Evolutionary conservation across 225 moss, liverwort and hornwort species (phyloP).

Genomic region (Sphagnum contortum): DNA sequence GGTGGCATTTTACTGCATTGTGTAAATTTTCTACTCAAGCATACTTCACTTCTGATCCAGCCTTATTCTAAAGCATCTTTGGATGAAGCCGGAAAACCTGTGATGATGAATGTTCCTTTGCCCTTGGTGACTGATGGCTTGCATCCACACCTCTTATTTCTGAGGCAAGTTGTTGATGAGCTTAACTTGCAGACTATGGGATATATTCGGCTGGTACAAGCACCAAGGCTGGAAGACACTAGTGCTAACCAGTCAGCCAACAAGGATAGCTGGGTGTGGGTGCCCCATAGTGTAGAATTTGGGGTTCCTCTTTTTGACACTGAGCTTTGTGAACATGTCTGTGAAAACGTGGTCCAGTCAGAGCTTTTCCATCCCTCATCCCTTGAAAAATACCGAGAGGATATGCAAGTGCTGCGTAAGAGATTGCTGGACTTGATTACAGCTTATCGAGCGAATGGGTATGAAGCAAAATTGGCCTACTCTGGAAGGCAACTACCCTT

Average conservation of each 20-base stretch:
- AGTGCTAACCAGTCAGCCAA: slow-evolving; percentile 2
- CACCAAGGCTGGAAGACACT: slow-evolving; percentile 14
- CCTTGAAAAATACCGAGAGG: slow-evolving; percentile 56
- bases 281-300: slow-evolving; percentile 83
- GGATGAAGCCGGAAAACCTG: slow-evolving; percentile 46
- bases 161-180: slow-evolving; percentile 53
- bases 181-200: slow-evolving; percentile 70
- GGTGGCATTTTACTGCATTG: slow-evolving; percentile 77
- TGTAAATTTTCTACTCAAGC: slow-evolving; percentile 68
- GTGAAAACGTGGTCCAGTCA: slow-evolving; percentile 63
- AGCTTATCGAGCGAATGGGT: slow-evolving; percentile 73
- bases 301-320: slow-evolving; percentile 96
- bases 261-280: slow-evolving; percentile 51
- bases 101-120: slow-evolving; percentile 57
- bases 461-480: slow-evolving; percentile 48
- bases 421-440: slow-evolving; percentile 68
- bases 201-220: slow-evolving; percentile 67
- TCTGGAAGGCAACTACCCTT: slow-evolving; percentile 17
- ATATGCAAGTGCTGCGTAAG: slow-evolving; percentile 64
- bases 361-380: slow-evolving; percentile 55
- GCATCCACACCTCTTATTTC: slow-evolving; percentile 27
- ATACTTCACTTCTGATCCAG: slow-evolving; percentile 79
- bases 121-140: slow-evolving; percentile 15
- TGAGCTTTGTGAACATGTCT: slow-evolving; percentile 74
- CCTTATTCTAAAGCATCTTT: slow-evolving; percentile 56